Conservation (phyloP, 768 basidiomycete genomes). For the Trametes punicea region DNA sequence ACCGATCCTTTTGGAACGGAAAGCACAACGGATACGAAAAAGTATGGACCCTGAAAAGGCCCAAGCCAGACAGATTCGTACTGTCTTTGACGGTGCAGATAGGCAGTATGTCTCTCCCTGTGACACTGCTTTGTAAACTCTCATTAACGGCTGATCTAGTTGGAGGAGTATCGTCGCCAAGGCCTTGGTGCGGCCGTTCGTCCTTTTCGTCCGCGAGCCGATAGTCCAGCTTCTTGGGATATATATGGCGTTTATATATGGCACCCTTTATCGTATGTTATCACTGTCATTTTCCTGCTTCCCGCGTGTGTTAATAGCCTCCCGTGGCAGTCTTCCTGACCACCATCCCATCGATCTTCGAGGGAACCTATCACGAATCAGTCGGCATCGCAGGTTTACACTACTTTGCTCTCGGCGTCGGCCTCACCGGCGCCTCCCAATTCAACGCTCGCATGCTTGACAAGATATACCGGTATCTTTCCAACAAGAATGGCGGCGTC, state of each 20-base stretch:
- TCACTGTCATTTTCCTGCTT: not conserved
- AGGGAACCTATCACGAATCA: conserved; percentile 45
- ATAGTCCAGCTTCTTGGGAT: conserved; percentile 62
- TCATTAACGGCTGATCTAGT: conserved; percentile 29
- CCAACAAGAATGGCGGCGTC: conserved; percentile 47
- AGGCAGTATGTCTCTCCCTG: conserved; percentile 35
- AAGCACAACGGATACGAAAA: conserved; percentile 45
- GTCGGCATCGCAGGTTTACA: conserved; percentile 60
- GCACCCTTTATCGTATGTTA: conserved; percentile 50
- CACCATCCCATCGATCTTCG: conserved; percentile 56
- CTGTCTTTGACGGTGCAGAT: conserved; percentile 44
- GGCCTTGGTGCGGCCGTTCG: conserved; percentile 62
- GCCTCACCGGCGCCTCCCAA: conserved; percentile 48
- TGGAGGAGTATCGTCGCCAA: conserved; percentile 51
- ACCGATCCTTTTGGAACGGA: conserved; percentile 41
- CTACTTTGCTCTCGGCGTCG: conserved; percentile 68
- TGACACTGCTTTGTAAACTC: not conserved
- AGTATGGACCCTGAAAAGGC: conserved; percentile 48
- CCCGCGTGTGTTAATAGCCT: not conserved
- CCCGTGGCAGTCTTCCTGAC: conserved; percentile 53
- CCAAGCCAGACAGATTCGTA: conserved; percentile 37
- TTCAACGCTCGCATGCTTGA: conserved; percentile 57
- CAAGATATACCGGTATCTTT: conserved; percentile 47
- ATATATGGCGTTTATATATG: conserved; percentile 70
- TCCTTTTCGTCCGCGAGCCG: conserved; percentile 52